phyloP scores from a whole-genome alignment of 2,329 filamentous ascomycete species.

The Cercospora berteroae region DNA sequence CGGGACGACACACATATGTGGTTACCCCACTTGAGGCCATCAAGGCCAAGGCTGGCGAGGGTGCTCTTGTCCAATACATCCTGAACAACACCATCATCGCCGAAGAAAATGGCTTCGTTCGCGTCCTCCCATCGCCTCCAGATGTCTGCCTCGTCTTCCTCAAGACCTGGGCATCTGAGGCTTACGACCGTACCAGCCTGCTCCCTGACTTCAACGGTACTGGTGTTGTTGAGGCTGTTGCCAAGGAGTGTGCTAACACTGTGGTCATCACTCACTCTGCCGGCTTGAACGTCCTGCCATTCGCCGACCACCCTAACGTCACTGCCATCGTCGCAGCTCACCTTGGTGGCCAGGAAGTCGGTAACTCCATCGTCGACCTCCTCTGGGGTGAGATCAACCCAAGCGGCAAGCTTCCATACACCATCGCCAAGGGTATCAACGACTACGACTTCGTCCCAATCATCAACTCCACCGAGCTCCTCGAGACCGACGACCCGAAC shows the following conservation, averaged over 20 bases:
- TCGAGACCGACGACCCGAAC: slow-evolving; percentile 37
- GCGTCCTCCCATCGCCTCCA: slow-evolving; percentile 46
- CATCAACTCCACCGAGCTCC: slow-evolving; percentile 41
- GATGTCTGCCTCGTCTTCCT: slow-evolving; percentile 58
- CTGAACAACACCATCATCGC: slow-evolving; percentile 41
- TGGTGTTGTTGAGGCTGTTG: slow-evolving; percentile 32
- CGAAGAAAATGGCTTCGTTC: slow-evolving; percentile 26
- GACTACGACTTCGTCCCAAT: slow-evolving; percentile 38
- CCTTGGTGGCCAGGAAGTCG: slow-evolving; percentile 43
- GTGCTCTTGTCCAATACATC: slow-evolving; percentile 48
- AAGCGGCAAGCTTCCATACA: slow-evolving; percentile 34
- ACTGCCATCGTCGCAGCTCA: slow-evolving; percentile 44
- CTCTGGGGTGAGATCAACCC: slow-evolving; percentile 36
- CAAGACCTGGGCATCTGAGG: slow-evolving; percentile 54
- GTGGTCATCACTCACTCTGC: slow-evolving; percentile 35
- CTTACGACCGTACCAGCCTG: slow-evolving; percentile 44
- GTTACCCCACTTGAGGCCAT: slow-evolving; percentile 46
- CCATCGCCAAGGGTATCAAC: slow-evolving; percentile 30
- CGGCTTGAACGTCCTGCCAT: slow-evolving; percentile 43
- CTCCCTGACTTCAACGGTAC: slow-evolving; percentile 46
- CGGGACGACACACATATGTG: slow-evolving; percentile 42
- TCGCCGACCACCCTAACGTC: slow-evolving; percentile 39
- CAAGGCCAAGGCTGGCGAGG: slow-evolving; percentile 36
- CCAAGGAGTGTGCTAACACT: slow-evolving; percentile 33
- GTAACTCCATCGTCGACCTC: slow-evolving; percentile 44